Evolutionary conservation across 495 filamentous ascomycete species (phyloP).

Genomic region (Endocarpon pusillum): DNA sequence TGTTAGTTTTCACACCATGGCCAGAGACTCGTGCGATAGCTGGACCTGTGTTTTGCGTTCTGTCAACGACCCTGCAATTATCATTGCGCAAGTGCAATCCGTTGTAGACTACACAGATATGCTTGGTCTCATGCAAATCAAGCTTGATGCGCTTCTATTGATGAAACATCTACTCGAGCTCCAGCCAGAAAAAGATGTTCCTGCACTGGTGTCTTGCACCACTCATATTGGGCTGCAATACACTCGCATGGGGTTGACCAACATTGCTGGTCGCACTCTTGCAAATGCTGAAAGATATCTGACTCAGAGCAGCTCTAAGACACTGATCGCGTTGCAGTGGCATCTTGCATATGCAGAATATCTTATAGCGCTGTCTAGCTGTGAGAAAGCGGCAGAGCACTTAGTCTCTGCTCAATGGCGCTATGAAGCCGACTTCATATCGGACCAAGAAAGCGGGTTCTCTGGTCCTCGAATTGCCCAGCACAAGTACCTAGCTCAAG

Average conservation of each 20-base stretch:
- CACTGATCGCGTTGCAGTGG: slow-evolving; percentile 34
- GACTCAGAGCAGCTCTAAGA: slow-evolving; percentile 18
- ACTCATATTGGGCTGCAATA: slow-evolving; percentile 52
- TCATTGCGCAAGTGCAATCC: slow-evolving; percentile 44
- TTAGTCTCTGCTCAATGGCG: slow-evolving; percentile 18
- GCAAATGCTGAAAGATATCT: slow-evolving; percentile 36
- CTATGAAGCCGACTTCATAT: slow-evolving; percentile 21
- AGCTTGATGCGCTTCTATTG: slow-evolving; percentile 26
- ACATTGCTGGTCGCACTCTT: slow-evolving; percentile 50
- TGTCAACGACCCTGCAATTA: slow-evolving; percentile 45
- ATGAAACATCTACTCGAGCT: slow-evolving; percentile 39
- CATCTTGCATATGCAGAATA: slow-evolving; percentile 62
- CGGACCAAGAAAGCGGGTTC: slow-evolving; percentile 14
- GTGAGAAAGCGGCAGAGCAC: slow-evolving; percentile 30
- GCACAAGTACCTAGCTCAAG: slow-evolving; percentile 32
- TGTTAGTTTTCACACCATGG: slow-evolving; percentile 14
- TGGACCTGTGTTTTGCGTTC: slow-evolving; percentile 30
- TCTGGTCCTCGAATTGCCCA: slow-evolving; percentile 23
- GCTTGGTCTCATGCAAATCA: slow-evolving; percentile 43
- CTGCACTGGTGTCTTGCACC: slow-evolving; percentile 37
- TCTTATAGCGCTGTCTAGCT: slow-evolving; percentile 46
- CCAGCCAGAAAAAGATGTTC: slow-evolving; percentile 29
- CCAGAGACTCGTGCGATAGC: slow-evolving; percentile 26
- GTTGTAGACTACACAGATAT: slow-evolving; percentile 66
- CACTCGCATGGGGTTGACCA: slow-evolving; percentile 58